These are phyloP conservation scores for Salvia hispanica DNA, from an alignment of 257 asterid species.

Conservation along the genomic window DNA sequence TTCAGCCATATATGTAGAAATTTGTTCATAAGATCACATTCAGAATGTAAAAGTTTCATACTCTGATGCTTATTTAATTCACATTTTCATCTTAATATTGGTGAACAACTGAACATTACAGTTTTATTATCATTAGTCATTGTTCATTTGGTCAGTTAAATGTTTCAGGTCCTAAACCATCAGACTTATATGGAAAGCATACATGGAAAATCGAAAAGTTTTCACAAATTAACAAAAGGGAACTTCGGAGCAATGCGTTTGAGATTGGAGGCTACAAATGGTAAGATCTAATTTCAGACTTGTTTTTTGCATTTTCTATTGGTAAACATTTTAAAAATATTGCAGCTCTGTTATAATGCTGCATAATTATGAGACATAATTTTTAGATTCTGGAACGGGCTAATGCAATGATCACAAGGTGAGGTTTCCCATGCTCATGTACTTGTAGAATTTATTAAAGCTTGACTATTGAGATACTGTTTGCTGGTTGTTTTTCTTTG, in stretches of 20 bases:
- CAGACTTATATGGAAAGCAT: slow-evolving; percentile 53
- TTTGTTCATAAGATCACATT: too few species aligned
- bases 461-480: not conserved
- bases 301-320: not conserved
- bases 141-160: too few species aligned
- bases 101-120: too few species aligned
- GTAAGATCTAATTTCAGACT: slow-evolving; percentile 29
- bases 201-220: slow-evolving; percentile 66
- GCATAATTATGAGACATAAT: not conserved
- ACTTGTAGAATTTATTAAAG: slow-evolving; percentile 10
- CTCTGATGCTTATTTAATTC: too few species aligned
- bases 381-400: too few species aligned
- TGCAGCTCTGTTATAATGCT: slow-evolving; percentile 5
- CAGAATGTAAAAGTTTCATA: too few species aligned
- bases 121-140: slow-evolving; percentile 4
- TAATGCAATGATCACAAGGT: not conserved
- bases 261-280: slow-evolving; percentile 70
- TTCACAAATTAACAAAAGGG: slow-evolving; percentile 59
- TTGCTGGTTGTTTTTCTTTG: not conserved
- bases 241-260: slow-evolving; percentile 59
- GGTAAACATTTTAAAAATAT: not conserved
- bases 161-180: slow-evolving; percentile 56
- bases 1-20: too few species aligned
- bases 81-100: too few species aligned
- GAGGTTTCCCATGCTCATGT: not conserved